Evolutionary conservation across 805 yeast species (phyloP).

Genomic region (Blastobotrys peoriensis): DNA sequence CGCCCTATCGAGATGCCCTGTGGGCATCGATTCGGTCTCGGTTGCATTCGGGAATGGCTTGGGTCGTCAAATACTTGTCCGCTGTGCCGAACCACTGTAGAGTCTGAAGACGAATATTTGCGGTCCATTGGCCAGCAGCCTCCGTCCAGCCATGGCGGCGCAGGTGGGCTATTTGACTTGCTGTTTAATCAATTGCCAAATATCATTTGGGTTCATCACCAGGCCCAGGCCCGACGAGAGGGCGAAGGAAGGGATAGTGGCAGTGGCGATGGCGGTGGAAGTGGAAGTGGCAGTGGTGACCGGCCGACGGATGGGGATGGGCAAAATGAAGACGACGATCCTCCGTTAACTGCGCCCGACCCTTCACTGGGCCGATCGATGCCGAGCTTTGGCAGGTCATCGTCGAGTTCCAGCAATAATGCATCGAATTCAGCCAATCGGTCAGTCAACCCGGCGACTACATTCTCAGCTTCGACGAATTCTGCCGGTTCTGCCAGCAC

Average conservation of each 20-base stretch:
- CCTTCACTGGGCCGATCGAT: background rate
- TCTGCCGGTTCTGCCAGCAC: too few relatives aligned
- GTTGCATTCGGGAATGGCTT: conserved; percentile 85
- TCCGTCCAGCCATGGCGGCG: background rate
- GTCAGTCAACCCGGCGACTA: background rate
- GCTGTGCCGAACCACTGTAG: conserved; percentile 61
- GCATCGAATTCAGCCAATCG: background rate
- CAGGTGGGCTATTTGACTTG: conserved; percentile 14
- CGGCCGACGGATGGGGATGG: background rate
- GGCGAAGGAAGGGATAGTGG: conserved; percentile 2
- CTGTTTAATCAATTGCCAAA: conserved; percentile 17
- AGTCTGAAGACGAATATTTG: conserved; percentile 28
- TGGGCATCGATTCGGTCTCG: conserved; percentile 77
- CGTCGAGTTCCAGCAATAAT: too few relatives aligned
- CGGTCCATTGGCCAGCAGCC: conserved; percentile 19
- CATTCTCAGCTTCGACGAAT: background rate
- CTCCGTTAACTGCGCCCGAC: background rate
- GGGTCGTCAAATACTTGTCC: conserved; percentile 74
- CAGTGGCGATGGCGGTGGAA: background rate
- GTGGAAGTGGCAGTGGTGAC: background rate
- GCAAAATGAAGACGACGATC: background rate
- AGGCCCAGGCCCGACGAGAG: background rate
- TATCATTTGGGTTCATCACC: conserved; percentile 5
- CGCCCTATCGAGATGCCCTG: conserved; percentile 74
- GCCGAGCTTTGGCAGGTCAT: too few relatives aligned